Evolutionary conservation across 345 rosid species (phyloP), one percentile per base, ranked within the genome.

Genomic region (Nephelium lappaceum): DNA sequence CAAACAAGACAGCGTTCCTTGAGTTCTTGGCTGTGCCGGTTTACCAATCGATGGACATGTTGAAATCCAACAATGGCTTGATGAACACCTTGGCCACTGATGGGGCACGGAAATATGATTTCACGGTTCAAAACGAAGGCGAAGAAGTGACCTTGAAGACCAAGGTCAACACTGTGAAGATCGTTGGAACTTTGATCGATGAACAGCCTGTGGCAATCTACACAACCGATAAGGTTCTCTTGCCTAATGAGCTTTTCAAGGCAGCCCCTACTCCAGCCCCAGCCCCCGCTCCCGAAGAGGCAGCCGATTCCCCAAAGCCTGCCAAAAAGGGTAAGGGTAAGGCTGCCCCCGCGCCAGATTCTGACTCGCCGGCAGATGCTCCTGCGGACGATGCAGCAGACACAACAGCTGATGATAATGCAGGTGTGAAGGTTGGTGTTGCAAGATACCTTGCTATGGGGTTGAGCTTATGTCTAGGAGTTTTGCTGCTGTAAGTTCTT

Each of bases 1-100:
- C 95, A 18, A 83, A 85, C 84, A 88, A 91, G 85, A 84, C 83
- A 49, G 93, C 90, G 15, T 86, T 91, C 77, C 93, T 94, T 6
- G 95, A 97, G 66, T 97, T 91, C 84, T 84, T 82, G 3, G 98
- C 87, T 4, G 87, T 90, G 41, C 99, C 99, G 0, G 64, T 94
- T 0, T 97, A 97, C 83, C 84, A 85, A 76, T 93, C 98, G 12
- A 19, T 92, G 79, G 66, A 91, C 6, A 92, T 88, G 95, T 88
- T 97, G 78, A 93, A 85, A 79, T 89, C 98, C 85, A 92, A 89
- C 89, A 94, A 94, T 15, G 98, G 99, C 12, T 75, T 84, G 11
- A 93, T 86, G 95, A 97, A 91, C 98, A 93, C 99, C 5, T 82
- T 97, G 8, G 98, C 98, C 18, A 97, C 99, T 1, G 92, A 93